Base-by-base conservation (phyloP, 129 eudicot genomes). In the Chrysanthemum makinoi region DNA sequence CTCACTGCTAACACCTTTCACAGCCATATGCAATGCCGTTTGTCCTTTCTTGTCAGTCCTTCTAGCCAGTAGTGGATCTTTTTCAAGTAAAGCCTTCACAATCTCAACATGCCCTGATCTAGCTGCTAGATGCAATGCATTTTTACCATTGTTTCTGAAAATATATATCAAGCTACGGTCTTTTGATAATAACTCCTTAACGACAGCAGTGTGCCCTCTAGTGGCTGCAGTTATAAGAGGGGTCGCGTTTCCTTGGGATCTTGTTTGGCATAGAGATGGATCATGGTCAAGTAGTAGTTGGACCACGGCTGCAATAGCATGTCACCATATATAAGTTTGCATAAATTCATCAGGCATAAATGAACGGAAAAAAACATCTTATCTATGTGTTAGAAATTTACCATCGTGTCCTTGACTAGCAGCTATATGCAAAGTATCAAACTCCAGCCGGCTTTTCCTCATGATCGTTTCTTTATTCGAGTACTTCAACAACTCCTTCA, bases 21-120 rank as follows among this genome's bases (percentile, higher is more conserved):
- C 96, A 62, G 93, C 96, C 96, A 89, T 86, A 77, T 89, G 96
- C 59, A 89, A 81, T n/a, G 93, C 90, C 35, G 96, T 86, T 58
- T 89, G 96, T 51, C 93, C 90, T 79, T 89, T 89, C 61, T 72
- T 89, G 78, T 89, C 96, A 26, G 90, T 86, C 69, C 83, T 86
- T 69, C 86, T 80, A 58, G 90, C 96, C 75, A 89, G 65, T 30
- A 69, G 68, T 5, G 93, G 80, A 65, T 89, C 96, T 69, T 82
- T 87, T n/a, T 84, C 77, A 13, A 89, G 88, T 80, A 89, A 74
- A 57, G 88, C 87, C 52, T 75, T 81, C 51, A 89, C 96, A 50
- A 86, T 84, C 61, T 86, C 93, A 50, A 77, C 90, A 61, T 84
- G 93, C 17, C 96, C 96, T 28, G 76, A 74, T 62, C 96, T 81